Conservation (phyloP, 176 grass and related monocot genomes). For the Cenchrus americanus region DNA sequence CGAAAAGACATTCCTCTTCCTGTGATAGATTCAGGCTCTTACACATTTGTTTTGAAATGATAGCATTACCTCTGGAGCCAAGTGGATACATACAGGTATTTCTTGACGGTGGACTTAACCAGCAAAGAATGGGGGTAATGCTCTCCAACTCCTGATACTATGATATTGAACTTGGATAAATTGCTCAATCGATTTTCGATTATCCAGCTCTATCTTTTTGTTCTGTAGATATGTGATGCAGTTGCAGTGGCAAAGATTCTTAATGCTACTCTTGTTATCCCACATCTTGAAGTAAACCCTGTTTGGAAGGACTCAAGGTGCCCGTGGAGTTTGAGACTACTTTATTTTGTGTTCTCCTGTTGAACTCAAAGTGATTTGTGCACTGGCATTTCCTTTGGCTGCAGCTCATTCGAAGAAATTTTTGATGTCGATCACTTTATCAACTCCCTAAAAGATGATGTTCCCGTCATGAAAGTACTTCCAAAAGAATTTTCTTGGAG, state of each 20-base stretch:
- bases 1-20: background rate
- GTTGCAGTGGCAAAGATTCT: constrained; percentile 95
- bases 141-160: constrained; percentile 10
- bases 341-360: constrained; percentile 19
- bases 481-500: constrained; percentile 92
- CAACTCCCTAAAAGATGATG: constrained; percentile 64
- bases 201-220: constrained; percentile 27
- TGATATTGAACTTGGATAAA: constrained; percentile 25
- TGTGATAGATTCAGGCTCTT: constrained; percentile 2
- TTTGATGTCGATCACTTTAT: constrained; percentile 92
- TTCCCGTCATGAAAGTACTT: constrained; percentile 64
- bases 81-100: constrained; percentile 96
- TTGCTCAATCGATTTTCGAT: constrained; percentile 23
- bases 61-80: constrained; percentile 56
- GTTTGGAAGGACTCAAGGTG: constrained; percentile 97
- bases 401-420: constrained; percentile 87
- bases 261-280: constrained; percentile 92
- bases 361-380: constrained; percentile 26
- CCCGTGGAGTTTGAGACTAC: constrained; percentile 19
- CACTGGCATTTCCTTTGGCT: constrained; percentile 14
- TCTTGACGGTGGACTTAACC: constrained; percentile 96
- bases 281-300: constrained; percentile 94
- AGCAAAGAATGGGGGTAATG: constrained; percentile 93
- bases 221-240: constrained; percentile 91
- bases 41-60: constrained; percentile 24